Evolutionary conservation across 805 yeast genomes (phyloP), one percentile per base, ranked within the genome.

Genomic region (Wickerhamiella nectarea): DNA sequence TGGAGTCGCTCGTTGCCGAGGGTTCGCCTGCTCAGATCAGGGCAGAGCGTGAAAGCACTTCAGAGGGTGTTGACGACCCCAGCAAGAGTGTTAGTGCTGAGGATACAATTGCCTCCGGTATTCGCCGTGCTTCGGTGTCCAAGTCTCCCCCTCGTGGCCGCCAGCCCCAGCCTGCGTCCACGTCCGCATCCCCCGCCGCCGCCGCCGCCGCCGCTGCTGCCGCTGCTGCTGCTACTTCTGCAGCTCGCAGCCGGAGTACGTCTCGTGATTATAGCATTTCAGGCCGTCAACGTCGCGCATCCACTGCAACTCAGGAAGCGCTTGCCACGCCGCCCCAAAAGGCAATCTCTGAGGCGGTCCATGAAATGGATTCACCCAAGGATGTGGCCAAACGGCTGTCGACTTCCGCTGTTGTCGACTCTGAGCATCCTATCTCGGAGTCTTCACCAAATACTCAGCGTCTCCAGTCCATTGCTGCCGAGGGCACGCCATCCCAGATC

Each of bases 11-110:
- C 14, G 35, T 36, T 3, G 15, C 22, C 26, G 19, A 20, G 11
- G 41, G 41, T 8, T 15, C 36, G 4, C 25, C 41, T 6, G 18
- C 26, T 3, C 28, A 38, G 28, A 38, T 38, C 12, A 9, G 41
- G n/a, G 36, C 36, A 2, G 41, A 38, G 17, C 41, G 41, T 10
- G 41, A 38, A n/a, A 26, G 35, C 4, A 38, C 41, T 6, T 29
- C 36, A 8, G 18, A 24, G 20, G 41, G 41, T 12, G 31, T 38
- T 11, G 11, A 28, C 6, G 22, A 21, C 28, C 41, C 41, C 26
- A 38, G 20, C 21, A 34, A 28, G n/a, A 22, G 12, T 3, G n/a
- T n/a, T 19, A 28, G 21, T 20, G 36, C 41, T 2, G 35, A 28
- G n/a, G 36, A 26, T 5, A 10, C 41, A 10, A 38, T 38, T 18